Percentiles rank a stretch among this genome's conserved stretches.
Evolutionary conservation across 768 basidiomycete genomes (phyloP).

Genomic region (Cystofilobasidium ferigula): DNA sequence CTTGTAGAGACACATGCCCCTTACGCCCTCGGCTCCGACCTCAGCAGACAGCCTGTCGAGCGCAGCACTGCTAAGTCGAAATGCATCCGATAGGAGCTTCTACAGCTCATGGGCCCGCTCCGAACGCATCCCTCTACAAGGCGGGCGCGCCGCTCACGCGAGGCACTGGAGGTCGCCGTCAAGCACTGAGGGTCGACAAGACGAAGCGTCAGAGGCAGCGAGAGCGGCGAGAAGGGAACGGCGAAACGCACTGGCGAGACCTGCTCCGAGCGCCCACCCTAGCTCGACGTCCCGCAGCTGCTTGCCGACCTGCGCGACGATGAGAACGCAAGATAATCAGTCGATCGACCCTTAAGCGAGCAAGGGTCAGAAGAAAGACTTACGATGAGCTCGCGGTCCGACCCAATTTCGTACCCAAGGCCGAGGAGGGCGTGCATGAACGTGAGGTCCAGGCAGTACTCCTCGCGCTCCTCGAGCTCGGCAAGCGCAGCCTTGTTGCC

Average conservation of each 20-base stretch:
- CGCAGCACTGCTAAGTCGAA: too few species aligned
- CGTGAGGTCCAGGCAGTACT: slow-evolving; percentile 90
- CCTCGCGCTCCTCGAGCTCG: slow-evolving; percentile 72
- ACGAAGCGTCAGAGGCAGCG: neutral
- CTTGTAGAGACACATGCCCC: too few species aligned
- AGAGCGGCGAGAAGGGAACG: neutral
- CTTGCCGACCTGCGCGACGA: slow-evolving; percentile 56
- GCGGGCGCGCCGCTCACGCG: neutral
- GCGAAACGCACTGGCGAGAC: slow-evolving; percentile 31
- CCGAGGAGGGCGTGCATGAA: slow-evolving; percentile 83
- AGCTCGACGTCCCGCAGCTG: slow-evolving; percentile 78
- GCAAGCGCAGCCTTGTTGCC: slow-evolving; percentile 44
- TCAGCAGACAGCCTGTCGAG: too few species aligned
- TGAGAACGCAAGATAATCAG: neutral
- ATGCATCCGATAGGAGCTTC: too few species aligned
- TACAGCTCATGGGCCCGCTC: too few species aligned
- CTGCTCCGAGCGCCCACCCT: slow-evolving; percentile 82
- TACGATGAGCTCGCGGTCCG: slow-evolving; percentile 44
- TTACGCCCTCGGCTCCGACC: too few species aligned
- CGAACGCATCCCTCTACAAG: too few species aligned
- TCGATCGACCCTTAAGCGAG: neutral
- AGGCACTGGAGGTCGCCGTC: slow-evolving; percentile 2
- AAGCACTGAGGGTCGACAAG: neutral
- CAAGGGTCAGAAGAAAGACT: neutral
- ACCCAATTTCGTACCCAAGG: slow-evolving; percentile 79